A percentile compares a stretch with the other conserved stretches of the same genome.
phyloP scores from a whole-genome alignment of 805 yeast species.

The Starmerella gropengiesseri region DNA sequence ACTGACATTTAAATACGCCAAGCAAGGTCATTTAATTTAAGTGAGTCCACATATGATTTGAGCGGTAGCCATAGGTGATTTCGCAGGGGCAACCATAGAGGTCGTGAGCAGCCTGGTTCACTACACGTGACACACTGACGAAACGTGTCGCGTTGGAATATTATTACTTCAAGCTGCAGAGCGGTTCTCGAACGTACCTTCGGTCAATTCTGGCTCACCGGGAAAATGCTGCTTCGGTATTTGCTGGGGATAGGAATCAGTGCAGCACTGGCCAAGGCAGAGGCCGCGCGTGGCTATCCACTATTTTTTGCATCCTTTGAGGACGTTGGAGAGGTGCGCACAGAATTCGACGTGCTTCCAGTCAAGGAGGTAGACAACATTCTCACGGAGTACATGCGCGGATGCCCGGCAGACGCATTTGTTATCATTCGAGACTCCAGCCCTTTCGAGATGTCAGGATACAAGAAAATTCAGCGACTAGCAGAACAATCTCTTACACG shows the following conservation, averaged over 20 bases:
- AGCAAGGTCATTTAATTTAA: not conserved
- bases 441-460: conserved; percentile 18
- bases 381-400: conserved; percentile 23
- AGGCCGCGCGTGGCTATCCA: conserved; percentile 20
- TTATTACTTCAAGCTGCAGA: not conserved
- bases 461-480: conserved; percentile 17
- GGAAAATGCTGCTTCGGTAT: not conserved
- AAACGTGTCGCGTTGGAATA: not conserved
- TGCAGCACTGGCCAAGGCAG: not conserved
- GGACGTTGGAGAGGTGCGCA: conserved; percentile 18
- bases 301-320: conserved; percentile 25
- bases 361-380: conserved; percentile 17
- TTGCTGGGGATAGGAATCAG: not conserved
- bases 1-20: not conserved
- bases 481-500: conserved; percentile 23
- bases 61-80: not conserved
- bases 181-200: no score
- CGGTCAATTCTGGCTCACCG: not conserved
- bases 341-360: conserved; percentile 7
- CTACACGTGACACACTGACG: not conserved
- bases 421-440: conserved; percentile 20
- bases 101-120: no score
- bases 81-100: no score
- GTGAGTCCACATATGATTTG: not conserved
- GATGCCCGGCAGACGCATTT: conserved; percentile 25